phyloP scores from a whole-genome alignment of 305 asterid genomes.

The Solanum hybrid region DNA sequence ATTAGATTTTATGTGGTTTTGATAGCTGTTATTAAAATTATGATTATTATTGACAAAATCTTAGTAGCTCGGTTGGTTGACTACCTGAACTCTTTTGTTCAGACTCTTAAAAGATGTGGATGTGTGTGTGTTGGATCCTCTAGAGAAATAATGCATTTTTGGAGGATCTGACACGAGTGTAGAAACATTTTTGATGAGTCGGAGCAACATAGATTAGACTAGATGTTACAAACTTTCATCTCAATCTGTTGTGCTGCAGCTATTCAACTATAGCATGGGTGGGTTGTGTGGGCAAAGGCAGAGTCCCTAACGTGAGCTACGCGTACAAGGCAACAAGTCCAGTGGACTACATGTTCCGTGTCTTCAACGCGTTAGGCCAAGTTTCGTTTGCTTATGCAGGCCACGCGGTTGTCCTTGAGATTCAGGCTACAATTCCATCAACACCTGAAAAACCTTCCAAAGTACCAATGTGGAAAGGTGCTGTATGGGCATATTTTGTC shows the following conservation, averaged over 20 bases:
- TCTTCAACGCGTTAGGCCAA: slow-evolving; percentile 78
- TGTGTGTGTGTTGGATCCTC: neutral
- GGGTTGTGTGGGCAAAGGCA: slow-evolving; percentile 58
- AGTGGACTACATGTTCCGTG: slow-evolving; percentile 53
- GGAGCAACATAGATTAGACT: neutral
- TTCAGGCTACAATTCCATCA: slow-evolving; percentile 91
- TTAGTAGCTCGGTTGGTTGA: neutral
- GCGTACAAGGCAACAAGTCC: slow-evolving; percentile 54
- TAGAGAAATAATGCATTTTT: neutral
- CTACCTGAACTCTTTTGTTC: neutral
- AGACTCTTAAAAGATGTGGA: neutral
- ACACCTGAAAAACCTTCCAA: slow-evolving; percentile 85
- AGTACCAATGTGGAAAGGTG: slow-evolving; percentile 91
- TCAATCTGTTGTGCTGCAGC: slow-evolving; percentile 21
- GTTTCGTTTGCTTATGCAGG: slow-evolving; percentile 87
- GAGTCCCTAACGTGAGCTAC: slow-evolving; percentile 56
- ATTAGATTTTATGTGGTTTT: neutral
- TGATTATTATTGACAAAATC: neutral
- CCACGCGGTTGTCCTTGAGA: slow-evolving; percentile 77
- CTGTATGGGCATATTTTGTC: slow-evolving; percentile 66
- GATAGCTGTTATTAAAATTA: neutral
- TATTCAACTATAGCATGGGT: slow-evolving; percentile 94
- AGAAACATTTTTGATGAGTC: neutral
- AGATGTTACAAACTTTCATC: neutral
- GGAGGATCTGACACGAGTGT: neutral